Evolutionary conservation across 148 eudicot genomes (phyloP).

Genomic region (Polygonum maritimum): DNA sequence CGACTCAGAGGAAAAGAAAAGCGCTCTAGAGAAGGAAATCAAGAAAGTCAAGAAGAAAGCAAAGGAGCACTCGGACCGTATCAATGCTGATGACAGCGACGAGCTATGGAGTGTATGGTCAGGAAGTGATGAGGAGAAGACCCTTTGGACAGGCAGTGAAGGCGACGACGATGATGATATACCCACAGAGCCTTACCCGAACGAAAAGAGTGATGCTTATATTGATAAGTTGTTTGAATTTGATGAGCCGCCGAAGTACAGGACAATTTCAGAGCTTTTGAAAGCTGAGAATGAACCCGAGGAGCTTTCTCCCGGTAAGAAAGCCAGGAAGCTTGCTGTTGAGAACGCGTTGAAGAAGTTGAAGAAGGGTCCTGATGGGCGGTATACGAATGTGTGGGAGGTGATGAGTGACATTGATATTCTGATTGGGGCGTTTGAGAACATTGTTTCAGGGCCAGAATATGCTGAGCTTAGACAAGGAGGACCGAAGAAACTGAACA

Average conservation of each 20-base stretch:
- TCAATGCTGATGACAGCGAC: slow-evolving; percentile 90
- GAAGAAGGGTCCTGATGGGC: slow-evolving; percentile 95
- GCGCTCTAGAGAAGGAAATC: slow-evolving; percentile 63
- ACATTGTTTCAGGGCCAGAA: slow-evolving; percentile 88
- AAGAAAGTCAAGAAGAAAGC: slow-evolving; percentile 69
- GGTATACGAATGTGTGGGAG: slow-evolving; percentile 89
- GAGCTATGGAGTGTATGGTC: slow-evolving; percentile 82
- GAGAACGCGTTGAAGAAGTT: slow-evolving; percentile 88
- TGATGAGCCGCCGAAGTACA: slow-evolving; percentile 74
- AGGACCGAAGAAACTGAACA: slow-evolving; percentile 80
- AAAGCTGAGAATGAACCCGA: slow-evolving; percentile 79
- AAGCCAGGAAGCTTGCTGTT: slow-evolving; percentile 87
- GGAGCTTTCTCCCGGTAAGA: slow-evolving; percentile 85
- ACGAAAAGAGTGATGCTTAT: slow-evolving; percentile 76
- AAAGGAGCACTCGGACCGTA: slow-evolving; percentile 62
- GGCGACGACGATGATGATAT: slow-evolving; percentile 75
- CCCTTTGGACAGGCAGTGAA: slow-evolving; percentile 91
- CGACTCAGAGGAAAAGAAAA: slow-evolving; percentile 35
- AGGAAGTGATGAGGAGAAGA: slow-evolving; percentile 86
- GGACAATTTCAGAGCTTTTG: slow-evolving; percentile 57
- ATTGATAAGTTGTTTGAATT: slow-evolving; percentile 84
- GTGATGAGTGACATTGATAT: slow-evolving; percentile 91
- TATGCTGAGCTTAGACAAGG: slow-evolving; percentile 85
- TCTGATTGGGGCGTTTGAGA: slow-evolving; percentile 88
- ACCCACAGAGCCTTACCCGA: slow-evolving; percentile 83